Evolutionary conservation across 805 yeast genomes (phyloP), one percentile per base, ranked within the genome.

Genomic region (Torulaspora delbrueckii): DNA sequence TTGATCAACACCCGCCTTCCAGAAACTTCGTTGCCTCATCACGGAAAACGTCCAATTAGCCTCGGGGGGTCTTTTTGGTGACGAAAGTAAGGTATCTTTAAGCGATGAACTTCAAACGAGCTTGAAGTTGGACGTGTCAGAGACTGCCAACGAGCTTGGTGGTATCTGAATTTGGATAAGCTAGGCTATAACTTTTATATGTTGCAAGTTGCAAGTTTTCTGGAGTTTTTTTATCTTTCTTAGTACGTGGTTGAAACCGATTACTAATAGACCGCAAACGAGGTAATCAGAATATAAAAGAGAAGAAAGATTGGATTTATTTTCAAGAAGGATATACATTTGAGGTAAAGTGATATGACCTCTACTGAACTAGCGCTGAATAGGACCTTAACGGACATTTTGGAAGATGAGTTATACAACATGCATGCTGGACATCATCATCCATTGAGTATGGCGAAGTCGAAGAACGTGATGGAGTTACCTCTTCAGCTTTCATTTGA

Each of bases 371-470:
- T 46, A 13, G 43, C 45, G 28, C 40, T 45, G 42, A 59, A 56
- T 18, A 58, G 67, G 46, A 63, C 67, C 9, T 47, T 64, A 37
- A 62, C 67, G n/a, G 68, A 64, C 45, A 56, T 61, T 13, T 34
- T 64, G 35, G 68, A 64, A 38, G 68, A 64, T 40, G 67, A 64
- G 47, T 34, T 64, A 40, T 58, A 57, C 40, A 61, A 60, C 50
- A 38, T 55, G 14, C 51, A 47, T 33, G 24, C 26, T 1, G 42
- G 27, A 30, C 38, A 19, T 34, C 35, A 46, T 13, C 51, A 47
- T 26, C 34, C 46, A 12, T 10, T 10, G 5, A 24, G 24, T 16
- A 27, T 38, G 32, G 27, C 23, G 10, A 41, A 37, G 28, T 31
- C 31, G 23, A 49, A 43, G 37, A 49, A 44, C 16, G 43, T 49